Conservation (phyloP, 768 basidiomycete species). For the Hebeloma cylindrosporum region DNA sequence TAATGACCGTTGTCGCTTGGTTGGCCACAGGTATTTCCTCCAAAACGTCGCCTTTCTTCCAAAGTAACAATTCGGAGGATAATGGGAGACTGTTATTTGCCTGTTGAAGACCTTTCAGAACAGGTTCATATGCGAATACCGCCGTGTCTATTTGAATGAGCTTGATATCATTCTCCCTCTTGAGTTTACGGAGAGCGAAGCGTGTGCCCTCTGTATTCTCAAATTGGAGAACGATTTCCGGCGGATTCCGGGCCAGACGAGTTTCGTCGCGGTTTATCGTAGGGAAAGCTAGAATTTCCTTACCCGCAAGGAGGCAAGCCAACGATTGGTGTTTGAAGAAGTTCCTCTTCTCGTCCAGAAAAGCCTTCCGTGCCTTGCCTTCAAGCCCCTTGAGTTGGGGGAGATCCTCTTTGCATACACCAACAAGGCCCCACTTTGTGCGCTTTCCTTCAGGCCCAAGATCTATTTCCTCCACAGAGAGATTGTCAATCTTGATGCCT, state of each 20-base stretch:
- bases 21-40: constrained; percentile 1
- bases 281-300: constrained; percentile 51
- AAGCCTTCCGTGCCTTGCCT: constrained; percentile 36
- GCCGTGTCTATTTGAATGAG: constrained; percentile 62
- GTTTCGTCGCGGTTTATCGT: constrained; percentile 55
- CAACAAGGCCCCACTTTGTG: constrained; percentile 41
- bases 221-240: constrained; percentile 54
- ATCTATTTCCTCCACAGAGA: constrained; percentile 24
- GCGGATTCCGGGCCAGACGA: constrained; percentile 45
- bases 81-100: constrained; percentile 47
- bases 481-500: constrained; percentile 41
- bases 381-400: constrained; percentile 32
- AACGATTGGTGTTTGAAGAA: constrained; percentile 55
- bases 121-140: constrained; percentile 61
- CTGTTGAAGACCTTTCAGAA: constrained; percentile 56
- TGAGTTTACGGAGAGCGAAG: constrained; percentile 42
- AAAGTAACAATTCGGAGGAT: constrained; percentile 51
- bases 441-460: constrained; percentile 17
- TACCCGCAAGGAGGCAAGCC: constrained; percentile 50
- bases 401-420: constrained; percentile 37
- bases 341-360: constrained; percentile 38
- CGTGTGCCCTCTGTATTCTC: constrained; percentile 40
- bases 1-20: constrained; percentile 17
- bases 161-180: constrained; percentile 33
- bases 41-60: constrained; percentile 35